Percentiles rank a stretch among this genome's conserved stretches.
phyloP scores from a whole-genome alignment of 2,329 filamentous ascomycete genomes.

The Neofusicoccum ribis region DNA sequence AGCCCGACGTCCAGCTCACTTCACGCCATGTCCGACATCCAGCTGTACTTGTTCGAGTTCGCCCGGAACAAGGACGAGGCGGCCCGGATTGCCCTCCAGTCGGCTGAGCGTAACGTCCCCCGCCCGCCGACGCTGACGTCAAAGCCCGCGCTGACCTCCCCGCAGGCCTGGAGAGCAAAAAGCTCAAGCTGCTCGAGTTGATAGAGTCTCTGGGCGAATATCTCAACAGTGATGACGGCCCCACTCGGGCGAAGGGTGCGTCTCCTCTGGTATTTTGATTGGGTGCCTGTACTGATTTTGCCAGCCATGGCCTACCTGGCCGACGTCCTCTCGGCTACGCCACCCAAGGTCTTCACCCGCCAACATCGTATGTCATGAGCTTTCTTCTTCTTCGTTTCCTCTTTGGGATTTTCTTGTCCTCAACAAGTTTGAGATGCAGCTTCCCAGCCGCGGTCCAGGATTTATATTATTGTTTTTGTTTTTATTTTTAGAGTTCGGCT shows the following conservation, averaged over 20 bases:
- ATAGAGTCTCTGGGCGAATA: conserved; percentile 67
- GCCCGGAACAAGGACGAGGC: conserved; percentile 51
- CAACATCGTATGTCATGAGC: conserved; percentile 52
- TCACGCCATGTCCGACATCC: conserved; percentile 50
- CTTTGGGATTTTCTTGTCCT: neutral
- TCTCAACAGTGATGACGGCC: conserved; percentile 65
- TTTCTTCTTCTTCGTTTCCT: neutral
- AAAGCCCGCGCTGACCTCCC: conserved; percentile 19
- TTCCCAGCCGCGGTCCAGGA: neutral
- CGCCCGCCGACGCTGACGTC: conserved; percentile 19
- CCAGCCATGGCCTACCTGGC: conserved; percentile 52
- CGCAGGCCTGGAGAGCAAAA: conserved; percentile 59
- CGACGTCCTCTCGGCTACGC: conserved; percentile 52
- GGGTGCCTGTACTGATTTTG: conserved; percentile 28
- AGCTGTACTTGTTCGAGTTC: conserved; percentile 53
- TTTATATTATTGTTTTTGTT: neutral
- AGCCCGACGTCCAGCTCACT: neutral
- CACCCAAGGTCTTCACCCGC: conserved; percentile 57
- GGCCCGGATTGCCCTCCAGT: conserved; percentile 42
- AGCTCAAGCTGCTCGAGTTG: conserved; percentile 61
- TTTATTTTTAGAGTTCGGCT: neutral
- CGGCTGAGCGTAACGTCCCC: conserved; percentile 38
- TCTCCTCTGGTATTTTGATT: conserved; percentile 35
- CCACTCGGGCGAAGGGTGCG: conserved; percentile 59
- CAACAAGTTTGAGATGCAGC: neutral